Evolutionary conservation across 2,329 filamentous ascomycete species (phyloP).

Genomic region (Nothopassalora personata): DNA sequence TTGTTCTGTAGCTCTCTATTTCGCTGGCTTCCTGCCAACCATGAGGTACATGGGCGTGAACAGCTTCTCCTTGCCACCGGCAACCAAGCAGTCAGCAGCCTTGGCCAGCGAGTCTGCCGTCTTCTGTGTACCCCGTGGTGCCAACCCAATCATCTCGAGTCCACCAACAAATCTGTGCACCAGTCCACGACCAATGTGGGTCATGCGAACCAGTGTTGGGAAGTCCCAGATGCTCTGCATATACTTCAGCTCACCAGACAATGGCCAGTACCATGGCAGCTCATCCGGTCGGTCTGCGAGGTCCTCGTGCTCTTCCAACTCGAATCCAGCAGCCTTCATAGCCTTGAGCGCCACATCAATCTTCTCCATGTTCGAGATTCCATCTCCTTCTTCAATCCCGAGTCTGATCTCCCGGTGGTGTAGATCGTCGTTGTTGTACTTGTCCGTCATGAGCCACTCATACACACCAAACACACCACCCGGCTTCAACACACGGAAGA

Average conservation of each 20-base stretch:
- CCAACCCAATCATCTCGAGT: constrained; percentile 70
- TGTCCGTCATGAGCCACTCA: constrained; percentile 98
- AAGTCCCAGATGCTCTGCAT: constrained; percentile 72
- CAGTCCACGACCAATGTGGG: constrained; percentile 68
- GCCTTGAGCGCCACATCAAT: constrained; percentile 74
- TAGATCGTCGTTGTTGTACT: constrained; percentile 83
- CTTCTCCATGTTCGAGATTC: constrained; percentile 96
- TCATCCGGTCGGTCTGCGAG: constrained; percentile 69
- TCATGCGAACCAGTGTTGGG: constrained; percentile 83
- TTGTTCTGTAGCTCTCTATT: not conserved
- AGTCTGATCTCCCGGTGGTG: constrained; percentile 85
- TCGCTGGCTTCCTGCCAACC: constrained; percentile 75
- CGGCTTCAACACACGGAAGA: constrained; percentile 91
- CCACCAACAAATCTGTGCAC: constrained; percentile 72
- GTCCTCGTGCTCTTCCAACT: constrained; percentile 78
- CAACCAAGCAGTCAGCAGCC: constrained; percentile 80
- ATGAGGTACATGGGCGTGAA: constrained; percentile 99
- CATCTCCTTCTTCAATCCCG: constrained; percentile 91
- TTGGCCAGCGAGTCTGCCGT: constrained; percentile 81
- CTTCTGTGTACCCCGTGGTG: constrained; percentile 86
- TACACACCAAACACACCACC: constrained; percentile 95
- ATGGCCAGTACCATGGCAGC: constrained; percentile 90
- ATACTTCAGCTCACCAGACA: constrained; percentile 80
- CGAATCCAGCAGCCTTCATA: constrained; percentile 82
- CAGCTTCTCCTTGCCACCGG: constrained; percentile 78